Percentiles rank a stretch among this genome's conserved stretches.
Conservation (phyloP, 1,284 basidiomycete species). For the Leccinum proliferum region DNA sequence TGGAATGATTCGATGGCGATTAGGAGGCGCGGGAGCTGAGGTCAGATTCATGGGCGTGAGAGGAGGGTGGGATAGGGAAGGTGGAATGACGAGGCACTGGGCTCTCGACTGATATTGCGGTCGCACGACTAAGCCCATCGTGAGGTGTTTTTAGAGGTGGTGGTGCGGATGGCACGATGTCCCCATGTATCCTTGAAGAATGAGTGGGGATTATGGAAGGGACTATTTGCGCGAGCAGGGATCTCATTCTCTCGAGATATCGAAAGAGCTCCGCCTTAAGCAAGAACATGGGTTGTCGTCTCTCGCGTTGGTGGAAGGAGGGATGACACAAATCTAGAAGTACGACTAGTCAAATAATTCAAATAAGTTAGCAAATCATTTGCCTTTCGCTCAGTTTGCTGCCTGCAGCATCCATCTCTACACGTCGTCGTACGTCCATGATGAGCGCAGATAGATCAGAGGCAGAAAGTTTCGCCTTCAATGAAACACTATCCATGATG, state of each 20-base stretch:
- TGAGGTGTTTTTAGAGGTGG: not conserved
- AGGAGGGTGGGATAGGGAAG: constrained; percentile 24
- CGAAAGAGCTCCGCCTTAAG: constrained; percentile 51
- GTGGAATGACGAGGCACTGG: constrained; percentile 4
- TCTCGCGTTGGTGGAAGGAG: constrained; percentile 69
- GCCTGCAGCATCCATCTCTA: constrained; percentile 68
- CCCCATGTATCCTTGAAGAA: not conserved
- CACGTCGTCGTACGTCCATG: constrained; percentile 61
- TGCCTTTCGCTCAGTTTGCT: constrained; percentile 37
- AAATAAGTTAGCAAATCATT: not conserved
- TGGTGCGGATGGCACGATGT: not conserved
- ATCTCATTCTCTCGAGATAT: constrained; percentile 18
- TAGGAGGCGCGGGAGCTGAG: constrained; percentile 14
- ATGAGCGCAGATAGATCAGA: constrained; percentile 67
- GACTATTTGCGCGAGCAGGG: not conserved
- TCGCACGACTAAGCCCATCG: constrained; percentile 8
- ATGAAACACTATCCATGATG: constrained; percentile 51
- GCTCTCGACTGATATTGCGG: constrained; percentile 18
- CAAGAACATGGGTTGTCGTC: constrained; percentile 62
- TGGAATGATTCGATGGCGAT: constrained; percentile 8
- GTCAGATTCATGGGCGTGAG: constrained; percentile 14
- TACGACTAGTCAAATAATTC: not conserved
- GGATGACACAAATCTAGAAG: constrained; percentile 61
- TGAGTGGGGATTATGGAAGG: constrained; percentile 7
- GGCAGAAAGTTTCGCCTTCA: constrained; percentile 68